phyloP scores from a whole-genome alignment of 2,329 filamentous ascomycete genomes.

The Pseudopyrenochaeta lycopersici region DNA sequence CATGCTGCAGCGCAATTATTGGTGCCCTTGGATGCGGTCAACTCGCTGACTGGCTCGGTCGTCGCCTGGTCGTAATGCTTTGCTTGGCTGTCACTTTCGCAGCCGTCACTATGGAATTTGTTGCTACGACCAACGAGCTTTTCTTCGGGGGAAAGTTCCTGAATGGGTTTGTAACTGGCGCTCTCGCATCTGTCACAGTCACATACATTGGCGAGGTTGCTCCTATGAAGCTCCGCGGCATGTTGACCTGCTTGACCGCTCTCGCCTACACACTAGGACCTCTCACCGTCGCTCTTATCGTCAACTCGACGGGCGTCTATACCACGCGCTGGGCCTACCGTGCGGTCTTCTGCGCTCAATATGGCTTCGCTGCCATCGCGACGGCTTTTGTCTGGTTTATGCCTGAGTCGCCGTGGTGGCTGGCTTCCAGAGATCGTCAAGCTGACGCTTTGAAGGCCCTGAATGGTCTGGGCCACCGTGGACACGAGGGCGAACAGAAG shows the following conservation, averaged over 20 bases:
- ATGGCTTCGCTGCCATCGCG: conserved; percentile 51
- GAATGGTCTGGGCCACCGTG: conserved; percentile 26
- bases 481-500: conserved; percentile 21
- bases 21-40: conserved; percentile 46
- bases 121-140: conserved; percentile 51
- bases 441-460: conserved; percentile 61
- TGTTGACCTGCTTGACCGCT: conserved; percentile 50
- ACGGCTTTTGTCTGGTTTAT: conserved; percentile 31
- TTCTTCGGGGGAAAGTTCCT: conserved; percentile 57
- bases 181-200: conserved; percentile 51
- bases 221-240: conserved; percentile 51
- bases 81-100: conserved; percentile 49
- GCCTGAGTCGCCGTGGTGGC: conserved; percentile 69
- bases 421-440: conserved; percentile 68
- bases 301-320: conserved; percentile 47
- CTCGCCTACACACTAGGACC: conserved; percentile 54
- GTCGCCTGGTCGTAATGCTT: conserved; percentile 44
- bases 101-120: conserved; percentile 54
- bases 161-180: conserved; percentile 54
- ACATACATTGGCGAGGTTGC: conserved; percentile 52
- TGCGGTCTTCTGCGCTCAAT: conserved; percentile 53
- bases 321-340: conserved; percentile 55
- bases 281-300: conserved; percentile 43
- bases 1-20: conserved; percentile 27
- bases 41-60: conserved; percentile 51